These are phyloP conservation scores for Apophysomyces ossiformis DNA, from an alignment of 371 early-diverging fungal species.

Conservation along the genomic window DNA sequence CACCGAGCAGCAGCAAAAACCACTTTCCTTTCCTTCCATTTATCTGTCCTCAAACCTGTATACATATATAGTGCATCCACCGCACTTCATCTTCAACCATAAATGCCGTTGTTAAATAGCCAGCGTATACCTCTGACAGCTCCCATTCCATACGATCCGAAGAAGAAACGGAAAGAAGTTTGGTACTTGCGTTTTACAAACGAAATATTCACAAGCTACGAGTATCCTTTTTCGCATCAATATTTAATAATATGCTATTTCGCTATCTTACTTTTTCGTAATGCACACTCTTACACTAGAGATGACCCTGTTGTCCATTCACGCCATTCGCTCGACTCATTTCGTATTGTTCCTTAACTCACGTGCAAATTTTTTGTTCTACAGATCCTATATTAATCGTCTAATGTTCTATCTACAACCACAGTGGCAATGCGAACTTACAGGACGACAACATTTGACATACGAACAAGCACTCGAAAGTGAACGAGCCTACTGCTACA, in stretches of 20 bases:
- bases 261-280: background rate
- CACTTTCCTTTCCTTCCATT: background rate
- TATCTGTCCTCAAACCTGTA: background rate
- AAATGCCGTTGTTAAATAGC: slow-evolving; percentile 48
- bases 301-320: background rate
- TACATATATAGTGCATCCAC: background rate
- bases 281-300: background rate
- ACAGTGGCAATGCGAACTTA: slow-evolving; percentile 79
- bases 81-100: background rate
- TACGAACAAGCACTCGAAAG: slow-evolving; percentile 85
- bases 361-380: slow-evolving; percentile 3
- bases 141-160: slow-evolving; percentile 43
- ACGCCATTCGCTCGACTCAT: background rate
- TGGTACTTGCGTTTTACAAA: slow-evolving; percentile 86
- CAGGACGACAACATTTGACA: slow-evolving; percentile 75
- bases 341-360: slow-evolving; percentile 12
- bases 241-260: no score
- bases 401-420: slow-evolving; percentile 71
- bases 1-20: background rate
- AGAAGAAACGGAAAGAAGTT: slow-evolving; percentile 57
- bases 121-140: slow-evolving; percentile 38
- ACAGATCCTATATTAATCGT: slow-evolving; percentile 77
- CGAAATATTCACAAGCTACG: slow-evolving; percentile 85
- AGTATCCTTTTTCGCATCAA: slow-evolving; percentile 59
- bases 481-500: slow-evolving; percentile 63